phyloP scores from a whole-genome alignment of 1,139 yeast species.

The Geotrichum citri-aurantii region DNA sequence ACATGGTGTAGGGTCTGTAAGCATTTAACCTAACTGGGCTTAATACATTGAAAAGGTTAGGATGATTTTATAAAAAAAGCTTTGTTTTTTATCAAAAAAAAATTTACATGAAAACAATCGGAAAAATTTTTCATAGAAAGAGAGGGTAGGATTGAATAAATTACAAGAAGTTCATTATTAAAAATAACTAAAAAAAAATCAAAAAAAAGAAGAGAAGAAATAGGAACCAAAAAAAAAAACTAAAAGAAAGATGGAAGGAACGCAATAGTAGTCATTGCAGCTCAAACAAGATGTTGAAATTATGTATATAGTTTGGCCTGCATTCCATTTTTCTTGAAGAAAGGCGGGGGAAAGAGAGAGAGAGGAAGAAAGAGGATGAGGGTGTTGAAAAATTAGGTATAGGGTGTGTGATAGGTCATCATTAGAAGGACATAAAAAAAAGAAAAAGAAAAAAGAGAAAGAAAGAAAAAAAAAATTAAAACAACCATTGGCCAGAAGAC shows the following conservation, averaged over 20 bases:
- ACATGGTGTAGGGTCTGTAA: constrained; percentile 26
- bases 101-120: neutral
- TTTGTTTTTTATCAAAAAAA: neutral
- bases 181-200: neutral
- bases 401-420: neutral
- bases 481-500: no score
- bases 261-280: neutral
- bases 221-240: neutral
- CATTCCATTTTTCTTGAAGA: no score
- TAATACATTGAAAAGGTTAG: neutral
- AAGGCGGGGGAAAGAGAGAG: no score
- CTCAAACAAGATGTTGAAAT: neutral
- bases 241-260: no score
- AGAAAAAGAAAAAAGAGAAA: neutral
- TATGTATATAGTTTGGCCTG: no score
- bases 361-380: neutral
- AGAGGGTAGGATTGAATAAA: neutral
- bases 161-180: neutral
- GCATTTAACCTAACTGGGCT: neutral
- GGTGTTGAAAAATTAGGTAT: neutral
- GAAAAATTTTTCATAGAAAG: neutral
- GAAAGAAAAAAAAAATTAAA: no score
- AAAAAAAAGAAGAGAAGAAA: neutral
- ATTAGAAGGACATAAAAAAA: neutral
- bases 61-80: neutral